Base-by-base conservation (phyloP, 106 monocot genomes). In the Acorus calamus region DNA sequence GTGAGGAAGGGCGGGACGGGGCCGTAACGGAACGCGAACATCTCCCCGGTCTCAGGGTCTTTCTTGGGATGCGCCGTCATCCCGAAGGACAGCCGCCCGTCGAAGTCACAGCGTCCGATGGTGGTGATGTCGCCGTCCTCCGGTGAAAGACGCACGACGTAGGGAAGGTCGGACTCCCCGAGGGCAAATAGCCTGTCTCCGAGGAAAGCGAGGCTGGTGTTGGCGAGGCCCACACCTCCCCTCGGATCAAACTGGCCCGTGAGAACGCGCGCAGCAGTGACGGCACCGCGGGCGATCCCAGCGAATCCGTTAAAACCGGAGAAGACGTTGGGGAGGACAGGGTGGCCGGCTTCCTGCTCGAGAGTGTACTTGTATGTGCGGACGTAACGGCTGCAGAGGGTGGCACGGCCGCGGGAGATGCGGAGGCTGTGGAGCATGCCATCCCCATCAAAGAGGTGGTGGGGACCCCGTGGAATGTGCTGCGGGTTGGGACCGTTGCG, bases 401-500 rank as follows among this genome's bases (percentile, higher is more conserved):
- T 59, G 62, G 83, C 67, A 9, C 47, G 4, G 11, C 28, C 14
- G 8, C 56, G 2, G 44, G 82, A 66, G 73, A 86, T 79, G 63
- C 82, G 86, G 67, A 86, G 65, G 47, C 82, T 67, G 61, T 86
- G 76, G 55, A 83, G 79, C 86, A 86, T 86, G 73, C 79, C 86
- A 68, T 86, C 86, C 2, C 86, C 86, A 57, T 86, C 82, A 67
- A 86, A 86, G 13, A 86, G 77, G 73, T 86, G 86, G 67, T 79
- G 71, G 13, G 86, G 79, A 4, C 79, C 82, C 10, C 73, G 76
- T 7, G 82, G 86, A 45, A 79, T 72, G 70, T 82, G 62, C 74
- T 83, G 83, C 6, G 86, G 82, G 57, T 86, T 86, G 42, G 86
- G 86, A 9, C 86, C 86, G 60, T 86, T 86, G 65, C 86, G 86